Evolutionary conservation across 345 rosid species (phyloP).

Genomic region (Bruguiera gymnorhiza): DNA sequence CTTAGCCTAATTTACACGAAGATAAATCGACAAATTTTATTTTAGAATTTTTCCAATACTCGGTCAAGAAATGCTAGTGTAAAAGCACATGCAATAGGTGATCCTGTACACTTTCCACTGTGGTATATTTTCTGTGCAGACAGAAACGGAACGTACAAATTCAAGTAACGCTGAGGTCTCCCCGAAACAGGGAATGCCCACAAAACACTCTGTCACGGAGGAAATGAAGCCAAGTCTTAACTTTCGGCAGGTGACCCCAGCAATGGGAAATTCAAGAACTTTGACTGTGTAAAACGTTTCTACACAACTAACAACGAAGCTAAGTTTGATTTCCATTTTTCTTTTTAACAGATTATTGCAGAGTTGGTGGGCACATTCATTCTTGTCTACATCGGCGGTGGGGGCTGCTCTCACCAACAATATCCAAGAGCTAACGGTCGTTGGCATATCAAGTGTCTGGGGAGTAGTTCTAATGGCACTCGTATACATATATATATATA

Average conservation of each 20-base stretch:
- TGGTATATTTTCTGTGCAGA: no score
- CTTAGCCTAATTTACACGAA: not conserved
- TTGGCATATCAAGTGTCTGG: conserved; percentile 48
- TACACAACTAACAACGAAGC: not conserved
- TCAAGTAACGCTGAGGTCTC: conserved; percentile 15
- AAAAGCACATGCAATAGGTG: not conserved
- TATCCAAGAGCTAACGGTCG: conserved; percentile 29
- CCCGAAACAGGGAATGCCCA: conserved; percentile 16
- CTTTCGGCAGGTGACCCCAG: conserved; percentile 27
- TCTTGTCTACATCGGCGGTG: conserved; percentile 44
- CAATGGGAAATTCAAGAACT: not conserved
- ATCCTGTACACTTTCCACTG: no score
- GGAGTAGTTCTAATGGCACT: conserved; percentile 42
- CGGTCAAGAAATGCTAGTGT: not conserved
- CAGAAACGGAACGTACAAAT: conserved; percentile 24
- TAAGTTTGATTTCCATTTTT: not conserved
- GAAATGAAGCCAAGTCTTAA: conserved; percentile 10
- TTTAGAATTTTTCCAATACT: no score
- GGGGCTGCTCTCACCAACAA: conserved; percentile 31
- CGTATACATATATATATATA: no score
- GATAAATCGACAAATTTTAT: not conserved
- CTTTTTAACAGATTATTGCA: conserved; percentile 33
- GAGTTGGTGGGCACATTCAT: conserved; percentile 48
- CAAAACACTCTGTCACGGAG: conserved; percentile 3
- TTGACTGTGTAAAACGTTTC: not conserved